Evolutionary conservation across 169 alveolate species (phyloP), one percentile per base, ranked within the genome.

Genomic region (Plasmodium coatneyi): DNA sequence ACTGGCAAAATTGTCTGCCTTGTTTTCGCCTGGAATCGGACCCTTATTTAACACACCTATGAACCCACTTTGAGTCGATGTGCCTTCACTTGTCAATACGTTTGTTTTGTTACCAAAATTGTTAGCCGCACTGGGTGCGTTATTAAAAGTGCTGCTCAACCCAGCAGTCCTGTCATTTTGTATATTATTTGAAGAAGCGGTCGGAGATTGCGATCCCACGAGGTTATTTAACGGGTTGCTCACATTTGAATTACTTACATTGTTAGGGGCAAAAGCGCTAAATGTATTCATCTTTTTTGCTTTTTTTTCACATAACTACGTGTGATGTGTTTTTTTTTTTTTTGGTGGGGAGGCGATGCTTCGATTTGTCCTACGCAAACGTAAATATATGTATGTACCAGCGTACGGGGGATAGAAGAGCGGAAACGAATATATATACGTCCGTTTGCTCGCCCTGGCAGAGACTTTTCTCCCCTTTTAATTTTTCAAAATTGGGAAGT

Each of bases 251-350:
- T 70, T 83, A 41, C 76, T 83, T 70, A 66, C 72, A 52, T 36
- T 43, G 52, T 49, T 36, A 70, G 52, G n/a, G 30, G 34, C 2
- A 41, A 70, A 66, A 36, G 19, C 34, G 16, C 76, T 60, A 66
- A 83, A 83, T 22, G 81, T 66, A 66, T 14, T 52, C 92, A 83
- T 83, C 49, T 70, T 52, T 25, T 49, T 49, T 49, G 60, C 60
- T 80, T 80, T 80, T 80, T 80, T 49, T 52, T 80, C n/a, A 34
- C 54, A 34, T 74, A 34, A 34, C 54, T 74, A n/a, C 43, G 14
- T 39, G 28, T 74, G 28, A 12, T 71, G n/a, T 71, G 36, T 71
- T 28, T 71, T 71, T 19, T 28, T 71, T 71, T 19, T 71, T 71
- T 19, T 74, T 3, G 19, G n/a, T 19, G 36, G 25, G 32, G 25